Base-by-base conservation (phyloP, 1,284 basidiomycete genomes). In the Pyrrhoderma noxium region DNA sequence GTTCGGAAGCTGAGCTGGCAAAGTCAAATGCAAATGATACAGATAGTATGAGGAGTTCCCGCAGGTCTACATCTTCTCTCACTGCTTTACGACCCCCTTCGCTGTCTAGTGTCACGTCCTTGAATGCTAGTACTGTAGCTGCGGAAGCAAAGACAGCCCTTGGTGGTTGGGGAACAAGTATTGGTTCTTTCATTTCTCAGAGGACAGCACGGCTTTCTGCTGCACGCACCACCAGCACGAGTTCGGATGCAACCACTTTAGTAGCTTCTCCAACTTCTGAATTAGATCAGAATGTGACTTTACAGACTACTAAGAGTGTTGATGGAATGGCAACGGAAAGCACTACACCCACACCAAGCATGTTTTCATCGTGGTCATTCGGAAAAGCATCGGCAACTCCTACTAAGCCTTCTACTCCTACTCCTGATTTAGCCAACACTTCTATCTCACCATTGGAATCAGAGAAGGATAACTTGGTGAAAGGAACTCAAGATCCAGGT, bases 181-280 rank as follows among this genome's bases (percentile, higher is more conserved):
- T 86, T 54, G 79, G 84, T 11, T 80, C 82, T 1, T 80, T 86
- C 62, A 73, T 77, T 65, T 62, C 73, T 14, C 65, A 58, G 38
- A 65, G 71, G 3, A 57, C 71, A 5, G 49, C 65, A 3, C 65
- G 72, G 16, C 63, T 72, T 45, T 70, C 74, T 7, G 53, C 61
- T 3, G 52, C 56, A 4, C 56, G 58, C 9, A 55, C 39, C 16
- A 31, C 25, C 13, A 55, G 45, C 22, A 19, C 18, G n/a, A 41
- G 37, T 41, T 16, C 38, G 9, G 25, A 47, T 22, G 21, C 37
- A 8, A 25, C 34, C 1, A 45, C 38, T 18, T 18, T 37, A 3
- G 41, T 34, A 2, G 45, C 39, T 0, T 49, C 47, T 8, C 44
- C 44, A 9, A 38, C 44, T 5, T 13, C n/a, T 21, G 49, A 45